These are phyloP conservation scores for Ophiostoma sp. DNA, from an alignment of 2,329 filamentous ascomycete genomes.

Conservation along the genomic window DNA sequence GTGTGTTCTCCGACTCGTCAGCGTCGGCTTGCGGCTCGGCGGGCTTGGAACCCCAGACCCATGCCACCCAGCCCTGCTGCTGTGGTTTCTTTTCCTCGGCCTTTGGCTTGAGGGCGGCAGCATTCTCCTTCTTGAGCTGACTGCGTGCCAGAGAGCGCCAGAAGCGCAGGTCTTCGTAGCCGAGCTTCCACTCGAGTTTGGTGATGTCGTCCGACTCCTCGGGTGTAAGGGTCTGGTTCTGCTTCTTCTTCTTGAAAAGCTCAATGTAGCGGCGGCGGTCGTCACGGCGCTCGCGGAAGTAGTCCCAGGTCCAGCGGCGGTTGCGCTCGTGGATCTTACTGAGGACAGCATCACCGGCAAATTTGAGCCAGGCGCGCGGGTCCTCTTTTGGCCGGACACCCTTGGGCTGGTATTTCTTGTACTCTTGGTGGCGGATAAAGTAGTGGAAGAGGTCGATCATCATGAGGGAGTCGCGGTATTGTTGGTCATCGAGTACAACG, in stretches of 20 bases:
- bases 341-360: slow-evolving; percentile 85
- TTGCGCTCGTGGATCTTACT: slow-evolving; percentile 95
- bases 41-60: slow-evolving; percentile 84
- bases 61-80: slow-evolving; percentile 85
- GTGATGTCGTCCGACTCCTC: slow-evolving; percentile 73
- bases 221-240: slow-evolving; percentile 67
- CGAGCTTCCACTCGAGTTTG: slow-evolving; percentile 79
- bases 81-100: slow-evolving; percentile 47
- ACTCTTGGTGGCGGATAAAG: slow-evolving; percentile 96
- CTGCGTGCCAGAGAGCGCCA: slow-evolving; percentile 95
- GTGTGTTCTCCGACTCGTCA: slow-evolving; percentile 71
- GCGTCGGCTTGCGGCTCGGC: slow-evolving; percentile 54
- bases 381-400: slow-evolving; percentile 79
- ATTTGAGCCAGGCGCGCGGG: slow-evolving; percentile 86
- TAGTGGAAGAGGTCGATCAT: slow-evolving; percentile 98
- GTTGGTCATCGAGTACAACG: slow-evolving; percentile 93
- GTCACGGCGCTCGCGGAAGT: slow-evolving; percentile 88
- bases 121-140: slow-evolving; percentile 91
- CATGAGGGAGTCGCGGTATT: slow-evolving; percentile 97
- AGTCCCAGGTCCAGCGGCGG: slow-evolving; percentile 91
- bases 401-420: slow-evolving; percentile 89
- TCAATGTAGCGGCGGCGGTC: slow-evolving; percentile 87
- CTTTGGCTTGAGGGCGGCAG: slow-evolving; percentile 83
- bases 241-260: slow-evolving; percentile 91
- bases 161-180: slow-evolving; percentile 94